Conservation (phyloP, 108 stramenopile genomes). For the Skeletonema grethae region DNA sequence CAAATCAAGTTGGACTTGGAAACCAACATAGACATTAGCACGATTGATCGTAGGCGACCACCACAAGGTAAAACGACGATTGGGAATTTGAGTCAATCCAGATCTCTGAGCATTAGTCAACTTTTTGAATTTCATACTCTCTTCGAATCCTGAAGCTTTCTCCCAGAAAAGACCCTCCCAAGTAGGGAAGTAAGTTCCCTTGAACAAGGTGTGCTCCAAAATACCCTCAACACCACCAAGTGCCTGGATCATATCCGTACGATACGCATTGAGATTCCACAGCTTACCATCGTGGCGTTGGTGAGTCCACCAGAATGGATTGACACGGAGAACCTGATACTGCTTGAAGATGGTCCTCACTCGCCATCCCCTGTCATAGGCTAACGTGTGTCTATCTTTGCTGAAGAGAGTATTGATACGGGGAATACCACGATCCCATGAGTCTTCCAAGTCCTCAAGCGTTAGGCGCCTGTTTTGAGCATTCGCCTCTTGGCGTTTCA, state of each 20-base stretch:
- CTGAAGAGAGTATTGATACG: constrained; percentile 99
- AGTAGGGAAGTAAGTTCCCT: constrained; percentile 99
- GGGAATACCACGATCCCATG: constrained; percentile 99
- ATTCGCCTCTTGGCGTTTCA: constrained; percentile 99
- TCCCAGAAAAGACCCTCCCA: constrained; percentile 99
- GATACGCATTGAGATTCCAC: constrained; percentile 99
- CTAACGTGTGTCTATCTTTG: constrained; percentile 95
- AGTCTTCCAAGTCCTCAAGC: constrained; percentile 99
- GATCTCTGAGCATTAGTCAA: constrained; percentile 98
- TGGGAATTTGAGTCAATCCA: constrained; percentile 99
- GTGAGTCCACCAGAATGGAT: constrained; percentile 99
- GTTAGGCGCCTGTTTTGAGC: constrained; percentile 98
- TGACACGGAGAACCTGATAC: constrained; percentile 94
- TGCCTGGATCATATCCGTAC: constrained; percentile 99
- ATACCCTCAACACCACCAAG: constrained; percentile 99
- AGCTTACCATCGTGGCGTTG: constrained; percentile 99
- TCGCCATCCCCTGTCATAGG: constrained; percentile 99
- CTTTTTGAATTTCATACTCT: constrained; percentile 99
- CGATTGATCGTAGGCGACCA: constrained; percentile 99
- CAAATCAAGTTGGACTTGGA: constrained; percentile 99
- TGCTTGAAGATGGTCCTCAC: constrained; percentile 97
- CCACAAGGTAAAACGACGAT: constrained; percentile 99
- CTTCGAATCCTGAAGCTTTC: constrained; percentile 98
- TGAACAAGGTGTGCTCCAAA: constrained; percentile 99
- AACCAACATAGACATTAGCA: constrained; percentile 99